phyloP scores from a whole-genome alignment of 2,329 filamentous ascomycete species.

The Phialocephala subalpina region DNA sequence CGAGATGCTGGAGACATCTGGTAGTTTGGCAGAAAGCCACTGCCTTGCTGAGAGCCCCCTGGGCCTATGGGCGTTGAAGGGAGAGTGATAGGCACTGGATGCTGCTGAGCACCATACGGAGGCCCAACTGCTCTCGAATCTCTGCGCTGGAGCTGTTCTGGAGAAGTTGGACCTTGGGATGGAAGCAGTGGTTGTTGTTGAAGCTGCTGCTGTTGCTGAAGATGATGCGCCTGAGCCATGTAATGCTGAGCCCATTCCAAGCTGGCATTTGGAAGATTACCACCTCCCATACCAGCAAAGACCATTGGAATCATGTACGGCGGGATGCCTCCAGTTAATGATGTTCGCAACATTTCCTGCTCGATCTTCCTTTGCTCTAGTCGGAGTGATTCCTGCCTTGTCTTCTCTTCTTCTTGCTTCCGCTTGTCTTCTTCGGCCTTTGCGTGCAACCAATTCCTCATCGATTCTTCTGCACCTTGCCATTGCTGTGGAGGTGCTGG shows the following conservation, averaged over 20 bases:
- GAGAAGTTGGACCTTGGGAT: slow-evolving; percentile 57
- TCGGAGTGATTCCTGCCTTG: slow-evolving; percentile 67
- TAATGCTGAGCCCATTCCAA: slow-evolving; percentile 76
- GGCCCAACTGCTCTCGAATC: slow-evolving; percentile 53
- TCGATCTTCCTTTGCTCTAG: slow-evolving; percentile 78
- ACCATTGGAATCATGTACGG: slow-evolving; percentile 78
- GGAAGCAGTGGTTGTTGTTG: slow-evolving; percentile 51
- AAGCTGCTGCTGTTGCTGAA: slow-evolving; percentile 45
- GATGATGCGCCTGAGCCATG: slow-evolving; percentile 59
- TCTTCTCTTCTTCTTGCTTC: slow-evolving; percentile 78
- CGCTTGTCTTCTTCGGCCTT: slow-evolving; percentile 78
- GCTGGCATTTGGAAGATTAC: slow-evolving; percentile 64
- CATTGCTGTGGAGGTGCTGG: slow-evolving; percentile 72
- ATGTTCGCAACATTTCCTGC: slow-evolving; percentile 75
- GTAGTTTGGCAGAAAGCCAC: slow-evolving; percentile 42
- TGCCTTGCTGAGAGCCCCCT: slow-evolving; percentile 34
- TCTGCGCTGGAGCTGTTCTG: slow-evolving; percentile 61
- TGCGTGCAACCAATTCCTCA: slow-evolving; percentile 75
- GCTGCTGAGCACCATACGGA: slow-evolving; percentile 35
- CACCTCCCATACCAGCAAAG: slow-evolving; percentile 75
- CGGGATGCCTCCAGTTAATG: slow-evolving; percentile 74
- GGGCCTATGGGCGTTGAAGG: slow-evolving; percentile 43
- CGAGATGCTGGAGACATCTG: slow-evolving; percentile 44
- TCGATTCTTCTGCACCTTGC: slow-evolving; percentile 73
- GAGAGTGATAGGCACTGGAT: slow-evolving; percentile 39